Evolutionary conservation across 352 stramenopile species (phyloP), one percentile per base, ranked within the genome.

Genomic region (Sclerospora graminicola): DNA sequence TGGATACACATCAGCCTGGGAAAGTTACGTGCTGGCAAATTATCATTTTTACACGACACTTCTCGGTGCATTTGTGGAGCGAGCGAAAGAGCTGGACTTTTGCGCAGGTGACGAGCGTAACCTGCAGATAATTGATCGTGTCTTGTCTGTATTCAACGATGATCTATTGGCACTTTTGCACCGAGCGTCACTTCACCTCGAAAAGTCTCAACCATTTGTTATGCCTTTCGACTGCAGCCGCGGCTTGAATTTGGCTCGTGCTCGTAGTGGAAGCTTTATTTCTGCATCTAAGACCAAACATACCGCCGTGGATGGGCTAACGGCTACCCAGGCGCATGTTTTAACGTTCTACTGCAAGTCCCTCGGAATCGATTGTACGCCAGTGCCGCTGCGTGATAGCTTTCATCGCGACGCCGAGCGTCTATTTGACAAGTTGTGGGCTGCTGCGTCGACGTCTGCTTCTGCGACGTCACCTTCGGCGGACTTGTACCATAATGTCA

Each of bases 11-110:
- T 36, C 68, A 0, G 63, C 45, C 10, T 93, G 78, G 74, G 72
- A 84, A 48, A 82, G 67, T 20, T 93, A 80, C 40, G 77, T 93
- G 14, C 49, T 93, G 29, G 82, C 82, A 40, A 93, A 93, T 57
- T 90, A 89, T 45, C 79, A 91, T 47, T 93, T 91, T 41, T 93
- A 93, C 54, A 89, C 82, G 40, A 79, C 69, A 15, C 57, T 93
- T 5, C 47, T 93, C 2, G 82, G 82, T 11, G 69, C 58, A 6
- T 91, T 93, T 60, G 66, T 90, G 32, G 70, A 88, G 50, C 70
- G 77, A 6, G 75, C 79, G 8, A 89, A 85, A 42, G 82, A 93
- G 37, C 46, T 93, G n/a, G 79, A 93, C 24, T 86, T 89, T 31
- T 82, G 70, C 2, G 58, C 66, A 20, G 59, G 55, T 4, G 69